phyloP scores from a whole-genome alignment of 257 asterid species.

The Agastache rugosa region DNA sequence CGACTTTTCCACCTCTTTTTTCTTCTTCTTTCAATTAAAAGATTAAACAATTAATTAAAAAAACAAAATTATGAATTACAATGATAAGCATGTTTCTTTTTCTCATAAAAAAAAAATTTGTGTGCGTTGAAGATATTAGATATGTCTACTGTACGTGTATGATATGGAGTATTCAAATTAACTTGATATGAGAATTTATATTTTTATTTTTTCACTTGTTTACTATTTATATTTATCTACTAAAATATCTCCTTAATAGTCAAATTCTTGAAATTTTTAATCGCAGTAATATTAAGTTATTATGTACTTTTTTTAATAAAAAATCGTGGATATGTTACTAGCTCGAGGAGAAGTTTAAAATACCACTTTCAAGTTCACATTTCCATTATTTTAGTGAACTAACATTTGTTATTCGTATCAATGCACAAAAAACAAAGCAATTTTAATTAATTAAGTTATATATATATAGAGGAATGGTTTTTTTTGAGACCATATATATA shows the following conservation, averaged over 20 bases:
- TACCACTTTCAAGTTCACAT: background rate
- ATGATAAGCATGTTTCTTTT: background rate
- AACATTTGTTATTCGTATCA: too few species aligned
- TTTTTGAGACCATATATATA: too few species aligned
- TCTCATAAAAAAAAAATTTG: background rate
- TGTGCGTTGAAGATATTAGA: background rate
- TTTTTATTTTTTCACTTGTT: background rate
- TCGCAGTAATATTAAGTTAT: too few species aligned
- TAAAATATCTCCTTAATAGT: background rate
- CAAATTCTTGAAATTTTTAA: background rate
- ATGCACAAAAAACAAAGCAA: too few species aligned
- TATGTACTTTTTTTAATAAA: too few species aligned
- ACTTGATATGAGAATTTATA: background rate
- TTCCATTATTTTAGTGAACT: too few species aligned
- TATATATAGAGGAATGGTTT: too few species aligned
- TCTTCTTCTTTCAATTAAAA: background rate
- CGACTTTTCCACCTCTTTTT: conserved; percentile 1
- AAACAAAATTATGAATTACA: background rate
- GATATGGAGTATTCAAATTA: background rate
- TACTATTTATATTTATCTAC: background rate
- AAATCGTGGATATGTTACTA: background rate
- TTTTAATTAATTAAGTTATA: too few species aligned
- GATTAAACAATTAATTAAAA: background rate
- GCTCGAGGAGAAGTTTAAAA: background rate
- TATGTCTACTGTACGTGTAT: background rate